Percentiles rank a stretch among this genome's conserved stretches.
Evolutionary conservation across 495 filamentous ascomycete genomes (phyloP).

Genomic region (Talaromyces trachyspermus): DNA sequence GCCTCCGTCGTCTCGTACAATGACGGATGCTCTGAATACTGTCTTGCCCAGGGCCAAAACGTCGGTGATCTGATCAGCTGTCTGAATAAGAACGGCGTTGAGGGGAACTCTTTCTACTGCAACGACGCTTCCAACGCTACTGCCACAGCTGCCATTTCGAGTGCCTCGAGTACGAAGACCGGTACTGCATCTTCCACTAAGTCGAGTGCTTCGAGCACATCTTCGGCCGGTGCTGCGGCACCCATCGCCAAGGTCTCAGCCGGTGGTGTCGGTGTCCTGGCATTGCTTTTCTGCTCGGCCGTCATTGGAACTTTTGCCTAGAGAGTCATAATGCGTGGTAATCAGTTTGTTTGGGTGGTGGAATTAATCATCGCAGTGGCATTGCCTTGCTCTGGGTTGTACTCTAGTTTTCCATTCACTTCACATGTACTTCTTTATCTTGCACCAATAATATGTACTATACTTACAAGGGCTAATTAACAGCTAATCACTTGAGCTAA

Average conservation of each 20-base stretch:
- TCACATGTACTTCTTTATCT: no score
- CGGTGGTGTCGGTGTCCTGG: slow-evolving; percentile 28
- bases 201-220: slow-evolving; percentile 12
- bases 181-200: slow-evolving; percentile 11
- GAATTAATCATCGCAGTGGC: no score
- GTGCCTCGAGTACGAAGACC: slow-evolving; percentile 17
- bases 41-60: slow-evolving; percentile 38
- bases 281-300: slow-evolving; percentile 30
- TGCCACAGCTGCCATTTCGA: slow-evolving; percentile 30
- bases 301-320: slow-evolving; percentile 23
- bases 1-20: slow-evolving; percentile 36
- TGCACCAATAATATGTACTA: no score
- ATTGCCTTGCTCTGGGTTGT: no score
- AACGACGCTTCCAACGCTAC: slow-evolving; percentile 26
- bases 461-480: no score
- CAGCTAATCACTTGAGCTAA: no score
- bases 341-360: no score
- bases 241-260: slow-evolving; percentile 17
- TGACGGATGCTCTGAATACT: slow-evolving; percentile 43
- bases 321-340: no score
- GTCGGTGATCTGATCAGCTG: slow-evolving; percentile 29
- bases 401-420: no score
- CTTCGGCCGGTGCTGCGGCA: slow-evolving; percentile 11
- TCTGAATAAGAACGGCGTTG: slow-evolving; percentile 24
- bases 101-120: slow-evolving; percentile 32